Evolutionary conservation across 768 basidiomycete genomes (phyloP).

Genomic region (Holtermannia corniformis): DNA sequence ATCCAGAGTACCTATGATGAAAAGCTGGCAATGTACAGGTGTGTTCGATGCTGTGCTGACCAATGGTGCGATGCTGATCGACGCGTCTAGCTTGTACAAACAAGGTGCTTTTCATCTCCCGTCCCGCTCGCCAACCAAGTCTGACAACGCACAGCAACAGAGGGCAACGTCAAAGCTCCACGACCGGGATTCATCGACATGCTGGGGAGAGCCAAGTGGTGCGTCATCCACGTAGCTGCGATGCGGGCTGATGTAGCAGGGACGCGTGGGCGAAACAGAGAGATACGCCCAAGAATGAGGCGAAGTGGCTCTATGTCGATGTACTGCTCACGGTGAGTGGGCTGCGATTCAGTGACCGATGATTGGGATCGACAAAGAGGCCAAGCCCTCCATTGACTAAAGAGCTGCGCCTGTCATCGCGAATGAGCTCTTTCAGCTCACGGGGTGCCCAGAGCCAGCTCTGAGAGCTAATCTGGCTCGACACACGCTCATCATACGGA

Average conservation of each 20-base stretch:
- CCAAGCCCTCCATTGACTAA: no score
- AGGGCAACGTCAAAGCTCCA: conserved; percentile 69
- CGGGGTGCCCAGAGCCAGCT: neutral
- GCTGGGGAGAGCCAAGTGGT: conserved; percentile 91
- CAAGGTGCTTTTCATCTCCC: conserved; percentile 54
- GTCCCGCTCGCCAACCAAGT: no score
- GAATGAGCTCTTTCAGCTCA: neutral
- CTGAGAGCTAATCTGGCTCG: no score
- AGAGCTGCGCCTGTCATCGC: no score
- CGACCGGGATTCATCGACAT: conserved; percentile 85
- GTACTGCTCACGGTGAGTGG: conserved; percentile 63
- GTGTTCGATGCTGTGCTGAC: conserved; percentile 15
- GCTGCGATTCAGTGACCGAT: no score
- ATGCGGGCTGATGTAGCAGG: conserved; percentile 7
- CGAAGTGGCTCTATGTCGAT: conserved; percentile 83
- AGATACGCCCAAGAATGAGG: conserved; percentile 65
- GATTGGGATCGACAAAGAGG: no score
- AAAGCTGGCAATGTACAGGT: conserved; percentile 89
- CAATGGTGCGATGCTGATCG: neutral
- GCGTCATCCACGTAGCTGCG: conserved; percentile 15
- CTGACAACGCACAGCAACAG: conserved; percentile 56
- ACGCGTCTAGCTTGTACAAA: conserved; percentile 62
- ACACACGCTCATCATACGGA: no score
- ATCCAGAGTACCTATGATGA: conserved; percentile 95
- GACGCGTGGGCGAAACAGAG: conserved; percentile 76